phyloP scores from a whole-genome alignment of 805 yeast genomes.

The Zygosaccharomyces rouxii region DNA sequence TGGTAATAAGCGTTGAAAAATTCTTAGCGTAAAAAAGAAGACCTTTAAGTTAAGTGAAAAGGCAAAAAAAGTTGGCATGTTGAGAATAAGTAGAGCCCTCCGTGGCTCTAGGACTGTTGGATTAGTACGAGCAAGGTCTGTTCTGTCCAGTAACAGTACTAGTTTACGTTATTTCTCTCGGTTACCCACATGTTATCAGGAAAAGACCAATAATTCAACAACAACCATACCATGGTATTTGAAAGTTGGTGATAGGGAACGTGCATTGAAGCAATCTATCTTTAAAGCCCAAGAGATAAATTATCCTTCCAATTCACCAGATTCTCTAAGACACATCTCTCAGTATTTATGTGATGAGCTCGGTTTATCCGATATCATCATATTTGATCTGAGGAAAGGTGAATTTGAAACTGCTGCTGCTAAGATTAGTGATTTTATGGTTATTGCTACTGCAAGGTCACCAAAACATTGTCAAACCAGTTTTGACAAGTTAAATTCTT shows the following conservation, averaged over 20 bases:
- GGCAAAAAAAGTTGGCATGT: not conserved
- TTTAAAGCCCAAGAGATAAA: conserved; percentile 45
- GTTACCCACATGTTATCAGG: not conserved
- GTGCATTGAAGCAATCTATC: conserved; percentile 36
- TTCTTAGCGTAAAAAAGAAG: not conserved
- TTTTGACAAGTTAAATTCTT: conserved; percentile 50
- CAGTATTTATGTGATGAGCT: conserved; percentile 50
- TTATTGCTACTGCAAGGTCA: conserved; percentile 73
- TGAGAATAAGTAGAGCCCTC: not conserved
- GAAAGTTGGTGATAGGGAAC: conserved; percentile 36
- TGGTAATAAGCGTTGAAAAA: not conserved
- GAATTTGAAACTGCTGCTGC: conserved; percentile 37
- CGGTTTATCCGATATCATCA: conserved; percentile 57
- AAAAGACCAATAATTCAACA: not conserved
- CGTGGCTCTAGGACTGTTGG: not conserved
- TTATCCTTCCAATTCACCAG: conserved; percentile 59
- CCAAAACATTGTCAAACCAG: conserved; percentile 72
- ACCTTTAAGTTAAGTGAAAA: not conserved
- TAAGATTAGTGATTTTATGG: conserved; percentile 44
- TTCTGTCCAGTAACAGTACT: not conserved
- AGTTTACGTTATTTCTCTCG: not conserved
- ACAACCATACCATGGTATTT: conserved; percentile 56
- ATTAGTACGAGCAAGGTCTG: not conserved
- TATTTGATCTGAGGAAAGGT: conserved; percentile 57
- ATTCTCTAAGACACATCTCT: conserved; percentile 34